Evolutionary conservation across 257 asterid genomes (phyloP), one percentile per base, ranked within the genome.

Genomic region (Scutellaria galericulata): DNA sequence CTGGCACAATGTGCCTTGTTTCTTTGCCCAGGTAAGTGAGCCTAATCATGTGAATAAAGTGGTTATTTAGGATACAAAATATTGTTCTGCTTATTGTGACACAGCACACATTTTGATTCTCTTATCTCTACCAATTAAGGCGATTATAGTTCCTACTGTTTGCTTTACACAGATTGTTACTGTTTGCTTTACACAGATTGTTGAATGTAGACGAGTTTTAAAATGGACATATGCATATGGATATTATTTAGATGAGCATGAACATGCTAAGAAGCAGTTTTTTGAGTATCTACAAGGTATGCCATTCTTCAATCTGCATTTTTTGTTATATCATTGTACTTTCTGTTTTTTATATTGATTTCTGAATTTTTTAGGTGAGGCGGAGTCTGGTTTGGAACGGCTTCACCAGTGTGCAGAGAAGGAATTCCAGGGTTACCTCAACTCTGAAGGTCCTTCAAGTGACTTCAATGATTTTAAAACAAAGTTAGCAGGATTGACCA

Each of bases 161-260:
- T 68, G 51, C 77, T 69, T 72, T 72, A 66, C 77, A 77, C 90
- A 92, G 98, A 86, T 92, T 66, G 97, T 93, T 55, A 15, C 35
- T 58, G 72, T 63, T 59, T 68, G 51, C 77, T 69, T 72, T 72
- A 66, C 77, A 77, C 90, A 92, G 98, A 86, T 92, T 66, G 97
- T 93, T 55, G 98, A 93, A 85, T 93, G 98, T 74, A 89, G 98
- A 75, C 84, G 98, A 79, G 98, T 93, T 68, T 82, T 93, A 68
- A 89, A 86, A 71, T 93, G 98, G 98, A 93, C 97, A 5, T 93
- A 93, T 82, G 91, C 98, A 46, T 93, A 93, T 84, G 98, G 98
- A 63, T 93, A 42, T 83, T 93, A 93, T 85, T 76, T 89, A 53
- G 91, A 95, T 7, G 97, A 91, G 84, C 82, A 80, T 47, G 96